These are phyloP conservation scores for Annona squamosa DNA, from an alignment of 164 flowering plant species.

Conservation along the genomic window DNA sequence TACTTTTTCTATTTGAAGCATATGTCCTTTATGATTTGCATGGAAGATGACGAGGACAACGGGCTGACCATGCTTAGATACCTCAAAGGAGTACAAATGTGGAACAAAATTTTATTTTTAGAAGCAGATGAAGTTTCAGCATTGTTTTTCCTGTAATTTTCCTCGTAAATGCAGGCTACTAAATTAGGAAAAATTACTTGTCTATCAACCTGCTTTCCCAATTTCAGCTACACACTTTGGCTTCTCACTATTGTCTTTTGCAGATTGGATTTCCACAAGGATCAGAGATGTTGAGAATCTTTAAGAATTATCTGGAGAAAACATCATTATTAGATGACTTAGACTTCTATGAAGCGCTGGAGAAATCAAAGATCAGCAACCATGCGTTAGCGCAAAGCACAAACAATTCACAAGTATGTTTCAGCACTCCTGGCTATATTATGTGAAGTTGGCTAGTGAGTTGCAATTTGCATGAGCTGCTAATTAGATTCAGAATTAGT, in stretches of 20 bases:
- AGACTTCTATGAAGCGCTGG: constrained; percentile 56
- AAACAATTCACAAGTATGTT: not conserved
- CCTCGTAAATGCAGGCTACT: not conserved
- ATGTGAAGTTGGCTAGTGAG: not conserved
- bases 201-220: too few relatives aligned
- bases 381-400: not conserved
- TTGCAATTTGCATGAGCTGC: not conserved
- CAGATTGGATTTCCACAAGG: constrained; percentile 64
- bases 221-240: not conserved
- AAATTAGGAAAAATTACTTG: too few relatives aligned
- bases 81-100: too few relatives aligned
- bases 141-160: too few relatives aligned
- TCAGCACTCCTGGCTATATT: not conserved
- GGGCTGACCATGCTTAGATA: too few relatives aligned
- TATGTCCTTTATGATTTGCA: too few relatives aligned
- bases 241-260: constrained; percentile 9
- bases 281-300: constrained; percentile 55
- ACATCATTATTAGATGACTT: constrained; percentile 67
- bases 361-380: constrained; percentile 33
- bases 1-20: too few relatives aligned
- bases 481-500: not conserved
- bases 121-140: too few relatives aligned
- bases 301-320: constrained; percentile 41
- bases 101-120: too few relatives aligned
- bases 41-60: too few relatives aligned